phyloP scores from a whole-genome alignment of 177 flowering plant genomes.

The Vitis hybrid region DNA sequence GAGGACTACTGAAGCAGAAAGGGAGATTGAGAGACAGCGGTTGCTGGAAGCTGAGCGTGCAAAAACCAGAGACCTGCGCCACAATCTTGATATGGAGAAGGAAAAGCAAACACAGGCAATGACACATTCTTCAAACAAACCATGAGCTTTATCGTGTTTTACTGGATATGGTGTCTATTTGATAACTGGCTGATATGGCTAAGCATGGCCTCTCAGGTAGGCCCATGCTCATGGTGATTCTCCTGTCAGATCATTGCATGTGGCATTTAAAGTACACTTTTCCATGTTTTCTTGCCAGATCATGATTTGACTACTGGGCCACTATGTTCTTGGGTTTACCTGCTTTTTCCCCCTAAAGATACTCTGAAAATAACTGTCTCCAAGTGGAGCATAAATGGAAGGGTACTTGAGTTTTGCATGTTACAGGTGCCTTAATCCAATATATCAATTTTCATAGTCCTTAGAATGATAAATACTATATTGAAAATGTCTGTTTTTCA shows the following conservation, averaged over 20 bases:
- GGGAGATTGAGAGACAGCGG: conserved; percentile 80
- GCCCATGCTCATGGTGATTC: too few relatives aligned
- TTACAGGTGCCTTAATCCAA: background rate
- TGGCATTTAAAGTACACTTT: too few relatives aligned
- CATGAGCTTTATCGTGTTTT: background rate
- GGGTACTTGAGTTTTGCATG: background rate
- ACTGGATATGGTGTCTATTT: background rate
- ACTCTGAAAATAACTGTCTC: too few relatives aligned
- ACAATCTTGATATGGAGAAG: conserved; percentile 86
- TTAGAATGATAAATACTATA: background rate
- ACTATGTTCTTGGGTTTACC: too few relatives aligned
- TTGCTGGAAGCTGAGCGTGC: conserved; percentile 80
- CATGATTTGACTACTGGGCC: too few relatives aligned
- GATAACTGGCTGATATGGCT: background rate
- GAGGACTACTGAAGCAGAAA: conserved; percentile 63
- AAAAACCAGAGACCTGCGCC: conserved; percentile 84
- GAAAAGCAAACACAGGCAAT: conserved; percentile 86
- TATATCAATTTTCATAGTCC: too few relatives aligned
- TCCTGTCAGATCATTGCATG: too few relatives aligned
- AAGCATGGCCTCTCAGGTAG: background rate
- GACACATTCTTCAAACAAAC: background rate
- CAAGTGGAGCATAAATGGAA: background rate
- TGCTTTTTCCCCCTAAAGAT: too few relatives aligned
- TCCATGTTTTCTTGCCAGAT: too few relatives aligned
- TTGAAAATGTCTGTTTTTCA: conserved; percentile 3